Evolutionary conservation across 139 green algal species (phyloP).

Genomic region (Chlorella sp.): DNA sequence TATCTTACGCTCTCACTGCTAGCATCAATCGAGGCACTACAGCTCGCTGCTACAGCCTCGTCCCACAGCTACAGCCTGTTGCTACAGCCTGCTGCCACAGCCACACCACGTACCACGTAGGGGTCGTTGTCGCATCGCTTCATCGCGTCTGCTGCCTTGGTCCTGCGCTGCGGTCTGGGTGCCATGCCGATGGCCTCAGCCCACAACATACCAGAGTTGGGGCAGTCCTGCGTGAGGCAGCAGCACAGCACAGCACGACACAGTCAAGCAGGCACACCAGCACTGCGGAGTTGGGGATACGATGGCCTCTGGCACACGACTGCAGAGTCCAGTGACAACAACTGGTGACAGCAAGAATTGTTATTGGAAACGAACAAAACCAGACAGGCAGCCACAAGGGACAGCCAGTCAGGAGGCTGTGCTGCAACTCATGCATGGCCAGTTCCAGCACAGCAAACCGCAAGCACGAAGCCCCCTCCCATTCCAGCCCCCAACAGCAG

Average conservation of each 20-base stretch:
- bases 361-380: too few species aligned
- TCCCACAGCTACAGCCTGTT: too few species aligned
- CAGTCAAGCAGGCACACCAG: background rate
- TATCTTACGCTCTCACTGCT: too few species aligned
- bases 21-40: too few species aligned
- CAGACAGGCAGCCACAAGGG: background rate
- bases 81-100: too few species aligned
- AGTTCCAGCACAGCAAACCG: background rate
- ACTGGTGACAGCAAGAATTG: slow-evolving; percentile 1
- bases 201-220: slow-evolving; percentile 77
- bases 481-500: too few species aligned
- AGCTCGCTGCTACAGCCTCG: too few species aligned
- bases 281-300: background rate
- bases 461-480: too few species aligned
- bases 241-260: background rate
- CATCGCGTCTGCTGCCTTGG: slow-evolving; percentile 83
- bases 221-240: slow-evolving; percentile 71
- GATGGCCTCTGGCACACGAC: background rate
- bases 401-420: background rate
- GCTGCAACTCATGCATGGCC: background rate
- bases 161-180: slow-evolving; percentile 72
- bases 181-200: slow-evolving; percentile 81
- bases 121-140: slow-evolving; percentile 87
- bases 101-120: too few species aligned
- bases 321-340: background rate